These are phyloP conservation scores for Naganishia friedmannii DNA, from an alignment of 768 basidiomycete species.

Conservation along the genomic window DNA sequence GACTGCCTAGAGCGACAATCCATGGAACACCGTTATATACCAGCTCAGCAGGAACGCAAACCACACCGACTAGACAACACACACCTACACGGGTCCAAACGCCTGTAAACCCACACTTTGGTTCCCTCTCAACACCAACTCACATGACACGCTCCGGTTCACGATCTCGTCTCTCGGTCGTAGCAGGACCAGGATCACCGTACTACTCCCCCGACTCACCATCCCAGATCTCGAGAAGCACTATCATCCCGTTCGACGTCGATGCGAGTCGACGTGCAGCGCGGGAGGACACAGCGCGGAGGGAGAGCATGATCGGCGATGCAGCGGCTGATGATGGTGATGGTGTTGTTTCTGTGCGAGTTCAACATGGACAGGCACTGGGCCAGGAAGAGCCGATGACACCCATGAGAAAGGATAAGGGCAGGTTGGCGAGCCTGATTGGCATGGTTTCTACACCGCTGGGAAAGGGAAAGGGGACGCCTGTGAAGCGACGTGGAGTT, in stretches of 20 bases:
- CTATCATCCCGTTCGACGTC: constrained; percentile 30
- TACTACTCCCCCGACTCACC: constrained; percentile 26
- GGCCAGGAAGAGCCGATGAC: no score
- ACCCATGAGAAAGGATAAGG: background rate
- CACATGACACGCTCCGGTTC: background rate
- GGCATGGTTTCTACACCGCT: background rate
- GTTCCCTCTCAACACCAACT: background rate
- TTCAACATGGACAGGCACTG: background rate
- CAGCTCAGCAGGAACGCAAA: constrained; percentile 14
- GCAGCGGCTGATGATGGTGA: background rate
- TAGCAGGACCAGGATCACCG: background rate
- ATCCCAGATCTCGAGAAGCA: constrained; percentile 23
- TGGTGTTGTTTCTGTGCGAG: constrained; percentile 8
- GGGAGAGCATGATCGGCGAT: background rate
- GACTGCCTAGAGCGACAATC: constrained; percentile 8
- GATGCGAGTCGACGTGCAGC: constrained; percentile 22
- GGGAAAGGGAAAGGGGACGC: background rate
- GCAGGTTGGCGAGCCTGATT: constrained; percentile 12
- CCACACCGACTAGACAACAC: background rate
- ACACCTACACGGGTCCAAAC: background rate
- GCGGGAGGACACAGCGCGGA: background rate
- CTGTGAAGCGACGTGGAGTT: constrained; percentile 15
- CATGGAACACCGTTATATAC: constrained; percentile 1
- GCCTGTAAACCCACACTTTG: background rate
- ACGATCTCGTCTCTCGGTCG: constrained; percentile 6